Evolutionary conservation across 1,284 basidiomycete species (phyloP), one percentile per base, ranked within the genome.

Genomic region (Flammula alnicola): DNA sequence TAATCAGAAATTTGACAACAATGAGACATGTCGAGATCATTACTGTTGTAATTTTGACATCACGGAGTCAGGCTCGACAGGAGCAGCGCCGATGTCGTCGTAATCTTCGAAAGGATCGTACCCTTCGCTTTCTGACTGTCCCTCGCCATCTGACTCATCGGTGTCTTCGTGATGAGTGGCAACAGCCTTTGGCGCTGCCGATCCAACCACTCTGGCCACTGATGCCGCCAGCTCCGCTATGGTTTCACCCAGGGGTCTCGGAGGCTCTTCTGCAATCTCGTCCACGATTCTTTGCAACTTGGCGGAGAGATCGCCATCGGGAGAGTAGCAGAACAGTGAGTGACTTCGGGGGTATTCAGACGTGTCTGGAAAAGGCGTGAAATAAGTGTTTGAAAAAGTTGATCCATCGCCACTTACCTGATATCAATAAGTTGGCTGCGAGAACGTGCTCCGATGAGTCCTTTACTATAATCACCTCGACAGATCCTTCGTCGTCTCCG

Each of bases 331-430:
- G 57, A 83, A 79, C 52, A 76, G 76, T 0, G 71, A 68, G 56
- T 86, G 84, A 48, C 68, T 71, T 19, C 69, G 70, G 3, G 84
- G 84, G 58, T 86, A 86, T 48, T 83, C 80, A 7, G 83, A 81
- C 1, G 82, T 79, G 55, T 86, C 83, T 83, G 49, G 14, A 26
- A 16, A 14, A 12, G 41, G 16, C 22, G 25, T 33, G 43, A 48
- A 41, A 22, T 4, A 22, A 33, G n/a, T 25, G 49, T 14, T 16
- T n/a, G 23, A 49, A n/a, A n/a, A n/a, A n/a, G n/a, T n/a, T n/a
- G 37, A 41, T 14, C 20, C 22, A 22, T 11, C 25, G 25, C 8
- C n/a, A 58, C 72, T 39, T 52, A 77, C 81, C 81, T 41, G 83
- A 78, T 19, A 83, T 68, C n/a, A 80, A 63, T 12, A 85, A 60